Evolutionary conservation across 208 protist species (phyloP), one percentile per base, ranked within the genome.

Genomic region (Crithidia sp.): DNA sequence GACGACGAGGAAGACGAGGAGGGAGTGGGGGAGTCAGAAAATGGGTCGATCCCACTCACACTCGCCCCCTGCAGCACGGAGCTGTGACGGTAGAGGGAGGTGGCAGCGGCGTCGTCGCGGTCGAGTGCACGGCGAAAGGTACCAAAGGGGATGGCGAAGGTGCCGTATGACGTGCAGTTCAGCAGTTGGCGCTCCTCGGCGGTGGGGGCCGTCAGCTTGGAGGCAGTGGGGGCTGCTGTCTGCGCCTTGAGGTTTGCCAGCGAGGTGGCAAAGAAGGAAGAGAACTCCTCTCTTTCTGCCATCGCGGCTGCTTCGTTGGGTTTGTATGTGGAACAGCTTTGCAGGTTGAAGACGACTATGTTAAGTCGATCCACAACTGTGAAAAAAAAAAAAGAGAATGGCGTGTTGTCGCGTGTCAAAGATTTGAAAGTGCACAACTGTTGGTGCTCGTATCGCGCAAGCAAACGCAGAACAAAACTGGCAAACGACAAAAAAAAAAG

Each of bases 241-340:
- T 65, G 60, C 43, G 60, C 41, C 60, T 65, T 65, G 13, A 65
- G 10, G 44, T 65, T 54, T 12, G 40, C 40, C 60, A 65, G 16
- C 43, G 60, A 65, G 44, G 45, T 54, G n/a, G 60, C 68, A 44
- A 43, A 63, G n/a, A 63, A 43, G n/a, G 47, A 65, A 12, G 68
- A 50, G n/a, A 57, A 44, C 6, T 19, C 55, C 2, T 36, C 36
- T 16, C 10, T 13, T 43, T 39, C 10, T 7, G 19, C 14, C 60
- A 65, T 65, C 5, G 1, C 28, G 28, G 28, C 28, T 28, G 28
- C 28, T 28, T 28, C 28, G 2, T 65, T 0, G 45, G 7, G 45
- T 49, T 14, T 49, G 45, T 7, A 49, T 5, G 61, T 41, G 7
- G 61, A 28, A 28, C 1, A 28, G 28, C 28, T 28, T 28, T 28